Percentiles rank a stretch among this genome's conserved stretches.
phyloP scores from a whole-genome alignment of 176 grass and related monocot genomes.

The Leersia perrieri region DNA sequence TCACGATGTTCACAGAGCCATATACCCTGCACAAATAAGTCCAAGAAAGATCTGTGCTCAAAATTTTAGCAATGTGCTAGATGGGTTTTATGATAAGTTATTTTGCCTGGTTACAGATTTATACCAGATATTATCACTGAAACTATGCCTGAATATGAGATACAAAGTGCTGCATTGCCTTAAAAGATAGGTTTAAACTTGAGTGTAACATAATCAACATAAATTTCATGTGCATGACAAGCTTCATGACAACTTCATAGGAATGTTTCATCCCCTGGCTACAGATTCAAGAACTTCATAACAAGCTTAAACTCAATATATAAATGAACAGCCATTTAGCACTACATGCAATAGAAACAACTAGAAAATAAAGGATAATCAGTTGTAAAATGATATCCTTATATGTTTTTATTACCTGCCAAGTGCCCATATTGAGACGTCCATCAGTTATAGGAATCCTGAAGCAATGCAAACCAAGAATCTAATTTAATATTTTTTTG shows the following conservation, averaged over 20 bases:
- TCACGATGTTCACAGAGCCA: constrained; percentile 92
- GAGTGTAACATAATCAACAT: neutral
- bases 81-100: neutral
- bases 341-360: neutral
- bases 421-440: constrained; percentile 87
- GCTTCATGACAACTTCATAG: neutral
- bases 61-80: neutral
- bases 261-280: neutral
- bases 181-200: neutral
- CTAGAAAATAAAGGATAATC: constrained; percentile 6
- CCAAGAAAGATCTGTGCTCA: neutral
- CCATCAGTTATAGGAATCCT: constrained; percentile 97
- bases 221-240: neutral
- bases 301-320: neutral
- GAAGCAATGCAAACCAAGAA: constrained; percentile 19
- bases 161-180: neutral
- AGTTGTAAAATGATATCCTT: neutral
- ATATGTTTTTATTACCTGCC: constrained; percentile 60
- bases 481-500: constrained; percentile 3
- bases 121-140: neutral
- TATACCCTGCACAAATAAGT: constrained; percentile 56
- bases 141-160: constrained; percentile 12
- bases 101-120: neutral
- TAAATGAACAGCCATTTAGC: neutral
- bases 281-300: neutral